These are phyloP conservation scores for Centella asiatica DNA, from an alignment of 129 eudicot species.

Conservation along the genomic window DNA sequence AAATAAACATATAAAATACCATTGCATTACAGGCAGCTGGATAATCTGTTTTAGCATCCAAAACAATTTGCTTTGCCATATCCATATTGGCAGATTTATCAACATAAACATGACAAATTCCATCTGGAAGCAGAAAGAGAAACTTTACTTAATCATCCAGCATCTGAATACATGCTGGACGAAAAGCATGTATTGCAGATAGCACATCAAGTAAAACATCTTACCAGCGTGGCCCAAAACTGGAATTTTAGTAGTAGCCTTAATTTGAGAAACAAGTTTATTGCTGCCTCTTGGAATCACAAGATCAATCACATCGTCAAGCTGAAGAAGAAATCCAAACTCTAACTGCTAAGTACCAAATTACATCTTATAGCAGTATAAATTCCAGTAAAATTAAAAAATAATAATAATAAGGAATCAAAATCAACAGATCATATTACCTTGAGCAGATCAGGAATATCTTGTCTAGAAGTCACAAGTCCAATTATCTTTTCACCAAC, in stretches of 20 bases:
- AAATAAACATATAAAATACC: conserved; percentile 34
- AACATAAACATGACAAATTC: conserved; percentile 92
- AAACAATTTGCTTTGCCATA: conserved; percentile 79
- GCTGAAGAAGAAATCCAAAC: conserved; percentile 38
- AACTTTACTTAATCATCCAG: conserved; percentile 11
- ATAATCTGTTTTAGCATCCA: conserved; percentile 91
- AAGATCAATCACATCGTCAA: conserved; percentile 95
- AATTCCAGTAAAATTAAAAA: conserved; percentile 1
- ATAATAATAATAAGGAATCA: not conserved
- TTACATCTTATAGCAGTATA: not conserved
- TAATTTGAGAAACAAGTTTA: conserved; percentile 84
- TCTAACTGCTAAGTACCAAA: conserved; percentile 7
- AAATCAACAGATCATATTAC: conserved; percentile 24
- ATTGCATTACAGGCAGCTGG: conserved; percentile 99
- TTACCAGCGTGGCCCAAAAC: conserved; percentile 99
- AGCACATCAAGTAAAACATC: conserved; percentile 10
- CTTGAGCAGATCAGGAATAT: conserved; percentile 91
- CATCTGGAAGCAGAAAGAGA: conserved; percentile 47
- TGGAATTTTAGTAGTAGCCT: conserved; percentile 82
- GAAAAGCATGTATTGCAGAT: conserved; percentile 8
- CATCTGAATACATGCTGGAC: conserved; percentile 10
- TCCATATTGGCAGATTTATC: conserved; percentile 84
- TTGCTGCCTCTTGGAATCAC: conserved; percentile 99
- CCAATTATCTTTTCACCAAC: conserved; percentile 82
- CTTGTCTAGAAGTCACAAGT: conserved; percentile 85